Conservation (phyloP, 2,329 filamentous ascomycete genomes). For the Colletotrichum viniferum region DNA sequence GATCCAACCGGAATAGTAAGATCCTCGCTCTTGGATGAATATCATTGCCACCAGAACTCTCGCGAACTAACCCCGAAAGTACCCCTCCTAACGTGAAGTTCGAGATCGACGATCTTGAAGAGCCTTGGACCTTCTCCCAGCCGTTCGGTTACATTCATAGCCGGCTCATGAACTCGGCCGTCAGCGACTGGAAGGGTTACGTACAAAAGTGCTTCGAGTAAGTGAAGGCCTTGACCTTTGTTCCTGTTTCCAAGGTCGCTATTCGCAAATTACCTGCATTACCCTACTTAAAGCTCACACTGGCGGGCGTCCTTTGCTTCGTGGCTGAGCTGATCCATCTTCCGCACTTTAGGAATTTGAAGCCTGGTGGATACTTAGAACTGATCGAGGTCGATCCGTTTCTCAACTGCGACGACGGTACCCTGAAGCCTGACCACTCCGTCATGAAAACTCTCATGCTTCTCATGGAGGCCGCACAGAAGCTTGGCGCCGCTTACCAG, state of each 20-base stretch:
- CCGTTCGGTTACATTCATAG: conserved; percentile 65
- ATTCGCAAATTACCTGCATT: too few relatives aligned
- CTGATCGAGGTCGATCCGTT: conserved; percentile 45
- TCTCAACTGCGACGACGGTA: conserved; percentile 45
- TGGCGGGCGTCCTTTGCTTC: accelerated
- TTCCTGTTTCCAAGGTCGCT: too few relatives aligned
- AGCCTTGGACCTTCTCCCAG: conserved; percentile 28
- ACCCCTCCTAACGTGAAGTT: conserved; percentile 44
- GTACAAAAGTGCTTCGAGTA: conserved; percentile 48
- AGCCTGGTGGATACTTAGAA: conserved; percentile 48
- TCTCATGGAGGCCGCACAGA: conserved; percentile 32
- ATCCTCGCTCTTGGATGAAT: accelerated
- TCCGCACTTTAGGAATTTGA: conserved; percentile 26
- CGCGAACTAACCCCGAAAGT: conserved; percentile 23
- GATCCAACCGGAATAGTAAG: conserved; percentile 40
- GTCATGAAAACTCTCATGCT: conserved; percentile 31
- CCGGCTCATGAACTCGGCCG: conserved; percentile 56
- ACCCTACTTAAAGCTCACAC: background rate
- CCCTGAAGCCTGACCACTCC: conserved; percentile 25
- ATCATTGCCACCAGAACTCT: background rate
- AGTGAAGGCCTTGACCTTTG: conserved; percentile 29
- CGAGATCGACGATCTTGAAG: conserved; percentile 40
- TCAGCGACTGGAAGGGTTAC: conserved; percentile 57
- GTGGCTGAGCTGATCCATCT: background rate
- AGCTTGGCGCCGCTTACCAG: conserved; percentile 31